phyloP scores from a whole-genome alignment of 2,329 filamentous ascomycete species.

The Aspergillus transmontanensis region DNA sequence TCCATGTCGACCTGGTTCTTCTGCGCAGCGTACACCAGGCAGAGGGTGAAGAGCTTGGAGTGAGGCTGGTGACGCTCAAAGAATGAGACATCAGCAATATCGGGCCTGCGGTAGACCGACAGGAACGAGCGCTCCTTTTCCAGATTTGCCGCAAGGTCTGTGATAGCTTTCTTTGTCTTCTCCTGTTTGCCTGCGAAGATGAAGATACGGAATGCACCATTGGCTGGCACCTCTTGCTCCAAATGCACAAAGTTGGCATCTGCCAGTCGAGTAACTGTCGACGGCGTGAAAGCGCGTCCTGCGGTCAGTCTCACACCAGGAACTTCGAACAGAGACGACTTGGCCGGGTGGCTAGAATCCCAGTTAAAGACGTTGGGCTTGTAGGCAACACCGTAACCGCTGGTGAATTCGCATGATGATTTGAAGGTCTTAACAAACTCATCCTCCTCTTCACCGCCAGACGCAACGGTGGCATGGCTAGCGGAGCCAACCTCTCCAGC shows the following conservation, averaged over 20 bases:
- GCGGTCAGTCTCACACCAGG: constrained; percentile 67
- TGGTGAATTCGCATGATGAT: constrained; percentile 87
- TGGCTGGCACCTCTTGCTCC: constrained; percentile 85
- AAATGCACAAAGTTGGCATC: constrained; percentile 89
- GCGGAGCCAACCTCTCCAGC: constrained; percentile 73
- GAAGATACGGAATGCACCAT: constrained; percentile 85
- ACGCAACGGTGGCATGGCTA: constrained; percentile 39
- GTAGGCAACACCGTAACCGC: constrained; percentile 88
- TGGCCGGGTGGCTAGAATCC: constrained; percentile 70
- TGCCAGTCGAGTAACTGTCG: constrained; percentile 81
- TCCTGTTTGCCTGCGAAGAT: constrained; percentile 75
- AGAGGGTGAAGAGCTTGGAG: constrained; percentile 77
- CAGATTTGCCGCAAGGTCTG: constrained; percentile 69
- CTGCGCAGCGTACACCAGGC: constrained; percentile 70
- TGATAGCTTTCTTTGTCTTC: constrained; percentile 63
- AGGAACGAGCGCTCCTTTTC: constrained; percentile 72
- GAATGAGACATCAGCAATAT: constrained; percentile 66
- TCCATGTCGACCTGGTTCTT: constrained; percentile 73
- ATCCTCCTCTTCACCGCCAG: constrained; percentile 51
- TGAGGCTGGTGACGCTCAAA: constrained; percentile 86
- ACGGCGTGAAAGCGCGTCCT: constrained; percentile 74
- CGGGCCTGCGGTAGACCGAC: constrained; percentile 62
- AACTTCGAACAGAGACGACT: constrained; percentile 70
- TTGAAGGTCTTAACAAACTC: constrained; percentile 90
- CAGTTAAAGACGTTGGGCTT: constrained; percentile 82